Evolutionary conservation across 1,284 basidiomycete genomes (phyloP), one percentile per base, ranked within the genome.

Genomic region (Tilletia horrida): DNA sequence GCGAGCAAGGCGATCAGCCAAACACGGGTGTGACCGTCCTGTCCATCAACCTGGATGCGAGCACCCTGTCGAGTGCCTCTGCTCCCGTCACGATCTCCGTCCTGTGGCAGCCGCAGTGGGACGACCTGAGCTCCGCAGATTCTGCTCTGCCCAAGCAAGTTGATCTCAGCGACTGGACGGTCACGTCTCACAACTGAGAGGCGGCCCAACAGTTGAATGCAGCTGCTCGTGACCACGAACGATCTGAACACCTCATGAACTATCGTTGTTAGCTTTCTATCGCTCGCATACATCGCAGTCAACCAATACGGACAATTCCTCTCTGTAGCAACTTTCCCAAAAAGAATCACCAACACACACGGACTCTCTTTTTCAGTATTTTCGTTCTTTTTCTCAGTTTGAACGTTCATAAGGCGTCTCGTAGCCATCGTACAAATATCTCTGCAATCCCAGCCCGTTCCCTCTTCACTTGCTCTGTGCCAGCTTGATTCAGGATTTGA

Each of bases 1-100:
- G 84, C 25, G 80, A 83, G 73, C 70, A 85, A 27, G 75, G 90
- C 25, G 71, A 94, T 82, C 90, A 91, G 82, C 80, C 83, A 27
- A 96, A 97, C 83, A 85, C 86, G 0, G 88, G 87, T 27, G 90
- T 93, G 63, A 90, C 86, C 9, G 92, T 95, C 18, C 84, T 98
- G 59, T 86, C 86, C 73, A 90, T 97, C 81, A 85, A 85, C 71
- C 80, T 96, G 11, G 66, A 63, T 48, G 71, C 71, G 23, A 66
- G 72, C 35, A 52, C 65, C 47, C 68, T 67, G 45, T n/a, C 45
- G 45, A 48, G 21, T 48, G 69, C 59, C 35, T 29, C 67, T 18
- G 88, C 90, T 29, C 29, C 68, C 11, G 88, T 90, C 82, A 91
- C 75, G 29, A 67, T 83, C 40, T 66, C 76, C 67, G 81, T 82